A percentile compares a stretch with the other conserved stretches of the same genome.
Evolutionary conservation across 345 rosid species (phyloP).

Genomic region (Camelina sativa): DNA sequence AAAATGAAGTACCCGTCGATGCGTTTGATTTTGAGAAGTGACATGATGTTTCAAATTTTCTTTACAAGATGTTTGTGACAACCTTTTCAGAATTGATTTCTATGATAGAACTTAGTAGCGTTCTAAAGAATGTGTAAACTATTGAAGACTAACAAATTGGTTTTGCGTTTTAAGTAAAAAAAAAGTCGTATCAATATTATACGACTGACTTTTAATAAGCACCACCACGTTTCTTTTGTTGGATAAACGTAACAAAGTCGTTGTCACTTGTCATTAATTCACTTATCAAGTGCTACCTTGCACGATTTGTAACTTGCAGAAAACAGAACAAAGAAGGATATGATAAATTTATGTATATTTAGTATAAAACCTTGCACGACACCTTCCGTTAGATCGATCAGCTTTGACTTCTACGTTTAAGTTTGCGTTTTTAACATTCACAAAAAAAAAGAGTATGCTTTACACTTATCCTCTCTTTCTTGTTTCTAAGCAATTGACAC

Average conservation of each 20-base stretch:
- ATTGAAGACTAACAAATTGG: background rate
- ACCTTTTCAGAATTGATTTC: background rate
- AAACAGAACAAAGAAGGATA: conserved; percentile 6
- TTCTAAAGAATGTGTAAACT: background rate
- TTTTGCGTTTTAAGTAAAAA: conserved; percentile 1
- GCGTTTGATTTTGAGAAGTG: no score
- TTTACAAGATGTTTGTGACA: background rate
- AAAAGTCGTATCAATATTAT: background rate
- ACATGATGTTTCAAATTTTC: background rate
- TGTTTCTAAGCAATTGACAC: conserved; percentile 16
- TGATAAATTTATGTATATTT: conserved; percentile 21
- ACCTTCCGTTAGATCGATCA: conserved; percentile 14
- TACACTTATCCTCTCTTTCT: conserved; percentile 36
- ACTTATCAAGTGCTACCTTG: conserved; percentile 27
- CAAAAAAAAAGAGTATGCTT: conserved; percentile 40
- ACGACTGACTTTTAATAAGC: background rate
- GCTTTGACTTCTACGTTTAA: conserved; percentile 45
- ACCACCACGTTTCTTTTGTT: conserved; percentile 7
- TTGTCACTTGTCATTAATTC: conserved; percentile 23
- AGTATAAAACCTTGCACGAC: conserved; percentile 42
- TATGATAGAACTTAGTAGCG: background rate
- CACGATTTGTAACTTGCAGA: conserved; percentile 36
- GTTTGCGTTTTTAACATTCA: conserved; percentile 27
- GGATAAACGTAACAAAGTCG: conserved; percentile 24
- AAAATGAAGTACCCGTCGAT: no score